These are phyloP conservation scores for Pezicula carpinea DNA, from an alignment of 2,329 filamentous ascomycete genomes.

Conservation along the genomic window DNA sequence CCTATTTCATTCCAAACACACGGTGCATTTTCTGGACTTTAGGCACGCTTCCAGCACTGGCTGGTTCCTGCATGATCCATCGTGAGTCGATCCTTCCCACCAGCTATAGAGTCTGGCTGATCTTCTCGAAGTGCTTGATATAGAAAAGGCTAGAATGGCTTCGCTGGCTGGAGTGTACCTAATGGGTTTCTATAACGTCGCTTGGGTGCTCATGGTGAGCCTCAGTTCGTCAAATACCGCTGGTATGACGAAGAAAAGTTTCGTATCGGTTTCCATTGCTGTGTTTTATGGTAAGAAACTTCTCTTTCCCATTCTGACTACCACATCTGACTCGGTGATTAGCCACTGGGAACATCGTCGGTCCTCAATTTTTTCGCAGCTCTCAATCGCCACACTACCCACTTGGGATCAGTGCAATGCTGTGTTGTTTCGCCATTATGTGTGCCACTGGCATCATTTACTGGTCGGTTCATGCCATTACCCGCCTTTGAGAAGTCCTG, in stretches of 20 bases:
- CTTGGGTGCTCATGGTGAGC: slow-evolving; percentile 20
- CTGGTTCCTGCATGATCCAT: slow-evolving; percentile 53
- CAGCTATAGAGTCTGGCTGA: not conserved
- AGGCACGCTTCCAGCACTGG: slow-evolving; percentile 44
- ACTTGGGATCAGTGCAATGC: not conserved
- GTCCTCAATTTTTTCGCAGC: not conserved
- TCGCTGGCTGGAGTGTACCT: slow-evolving; percentile 56
- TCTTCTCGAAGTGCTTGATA: not conserved
- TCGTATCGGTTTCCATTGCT: slow-evolving; percentile 27
- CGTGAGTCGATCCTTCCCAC: slow-evolving; percentile 33
- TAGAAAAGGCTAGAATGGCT: slow-evolving; percentile 42
- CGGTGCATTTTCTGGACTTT: slow-evolving; percentile 4
- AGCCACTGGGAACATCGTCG: not conserved
- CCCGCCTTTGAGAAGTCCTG: not conserved
- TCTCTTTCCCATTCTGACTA: too few species aligned
- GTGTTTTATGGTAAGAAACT: not conserved
- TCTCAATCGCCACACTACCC: not conserved
- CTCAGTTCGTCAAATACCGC: slow-evolving; percentile 60
- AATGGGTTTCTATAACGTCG: slow-evolving; percentile 32
- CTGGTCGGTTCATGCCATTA: not conserved
- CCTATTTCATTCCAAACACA: slow-evolving; percentile 2
- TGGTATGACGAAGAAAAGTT: slow-evolving; percentile 55
- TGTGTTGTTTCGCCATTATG: not conserved
- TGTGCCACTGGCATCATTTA: not conserved
- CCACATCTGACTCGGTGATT: not conserved